Conservation (phyloP, 768 basidiomycete species). For the Neoboletus subvelutipes region DNA sequence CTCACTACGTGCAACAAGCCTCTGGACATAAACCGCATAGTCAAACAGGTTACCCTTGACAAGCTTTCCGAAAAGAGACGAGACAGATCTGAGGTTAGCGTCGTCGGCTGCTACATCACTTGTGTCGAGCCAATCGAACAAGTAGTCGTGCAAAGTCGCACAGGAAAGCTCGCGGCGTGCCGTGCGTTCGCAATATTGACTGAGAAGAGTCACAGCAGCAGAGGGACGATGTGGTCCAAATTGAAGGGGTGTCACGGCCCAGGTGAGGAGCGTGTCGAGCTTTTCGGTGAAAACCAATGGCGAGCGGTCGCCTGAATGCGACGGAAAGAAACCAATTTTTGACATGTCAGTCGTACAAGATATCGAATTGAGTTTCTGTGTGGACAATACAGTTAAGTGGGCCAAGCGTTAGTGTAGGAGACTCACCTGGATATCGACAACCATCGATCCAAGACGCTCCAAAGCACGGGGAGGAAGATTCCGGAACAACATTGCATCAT, state of each 20-base stretch:
- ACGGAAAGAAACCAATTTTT: constrained; percentile 57
- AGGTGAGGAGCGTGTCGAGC: constrained; percentile 72
- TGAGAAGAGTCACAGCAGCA: constrained; percentile 69
- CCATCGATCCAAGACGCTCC: constrained; percentile 60
- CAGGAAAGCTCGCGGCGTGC: constrained; percentile 62
- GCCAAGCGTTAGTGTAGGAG: not conserved
- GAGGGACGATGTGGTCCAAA: constrained; percentile 81
- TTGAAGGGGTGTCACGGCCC: constrained; percentile 78
- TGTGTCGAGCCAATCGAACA: constrained; percentile 81
- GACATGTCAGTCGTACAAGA: constrained; percentile 61
- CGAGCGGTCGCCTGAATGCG: constrained; percentile 35
- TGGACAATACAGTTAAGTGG: not conserved
- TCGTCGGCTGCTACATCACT: constrained; percentile 59
- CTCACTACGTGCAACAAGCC: constrained; percentile 80
- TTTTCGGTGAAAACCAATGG: constrained; percentile 57
- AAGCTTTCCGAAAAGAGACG: constrained; percentile 70
- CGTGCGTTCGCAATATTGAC: constrained; percentile 59
- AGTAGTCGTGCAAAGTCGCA: constrained; percentile 66
- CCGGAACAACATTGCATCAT: constrained; percentile 77
- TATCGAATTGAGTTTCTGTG: constrained; percentile 75
- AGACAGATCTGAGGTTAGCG: constrained; percentile 56
- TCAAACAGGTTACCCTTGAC: constrained; percentile 71
- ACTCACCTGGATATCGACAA: constrained; percentile 49
- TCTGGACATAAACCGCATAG: constrained; percentile 72
- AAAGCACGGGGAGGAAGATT: constrained; percentile 62